Evolutionary conservation across 2,329 filamentous ascomycete genomes (phyloP), one percentile per base, ranked within the genome.

Genomic region (Aspergillus sp.): DNA sequence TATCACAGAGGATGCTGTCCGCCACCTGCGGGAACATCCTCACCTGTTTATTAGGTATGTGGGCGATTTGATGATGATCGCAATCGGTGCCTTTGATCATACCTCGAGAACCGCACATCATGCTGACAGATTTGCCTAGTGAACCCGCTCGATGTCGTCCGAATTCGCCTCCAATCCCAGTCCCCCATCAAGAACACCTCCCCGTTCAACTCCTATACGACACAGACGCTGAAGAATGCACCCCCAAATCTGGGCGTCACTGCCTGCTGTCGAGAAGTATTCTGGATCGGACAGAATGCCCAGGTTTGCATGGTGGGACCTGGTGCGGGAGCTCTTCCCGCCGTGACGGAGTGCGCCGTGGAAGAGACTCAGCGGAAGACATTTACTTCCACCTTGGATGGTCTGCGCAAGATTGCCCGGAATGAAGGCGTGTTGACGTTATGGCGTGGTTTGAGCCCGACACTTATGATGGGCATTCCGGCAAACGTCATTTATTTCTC

Each of bases 401-500:
- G 91, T 1, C 74, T 99, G 55, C 85, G 88, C 57, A 99, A 99
- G 77, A 99, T 99, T 64, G 91, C 94, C 14, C 86, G 90, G 45
- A 91, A 97, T 68, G 94, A 99, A 75, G 94, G 94, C 1, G 67
- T 91, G 11, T 82, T 83, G 21, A 94, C 92, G 1, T 75, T 99
- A 32, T 99, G 94, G 93, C 84, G 94, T 56, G 94, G 94, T 0
- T 77, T 99, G 4, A 95, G 89, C n/a, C 93, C 94, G 0, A 99
- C 94, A 0, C 77, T 99, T 19, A 82, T 91, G 58, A 99, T 99
- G 94, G 87, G 91, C 0, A 83, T 99, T 5, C 94, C 94, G 0
- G 91, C 87, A 21, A 99, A 99, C 69, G 94, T 99, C 61, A 97
- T 99, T 60, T 99, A 99, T 74, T 97, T 97, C 66, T 95, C 94